A percentile compares a stretch with the other conserved stretches of the same genome.
Conservation (phyloP, 179 eudicot genomes). For the Carnegiea gigantea region DNA sequence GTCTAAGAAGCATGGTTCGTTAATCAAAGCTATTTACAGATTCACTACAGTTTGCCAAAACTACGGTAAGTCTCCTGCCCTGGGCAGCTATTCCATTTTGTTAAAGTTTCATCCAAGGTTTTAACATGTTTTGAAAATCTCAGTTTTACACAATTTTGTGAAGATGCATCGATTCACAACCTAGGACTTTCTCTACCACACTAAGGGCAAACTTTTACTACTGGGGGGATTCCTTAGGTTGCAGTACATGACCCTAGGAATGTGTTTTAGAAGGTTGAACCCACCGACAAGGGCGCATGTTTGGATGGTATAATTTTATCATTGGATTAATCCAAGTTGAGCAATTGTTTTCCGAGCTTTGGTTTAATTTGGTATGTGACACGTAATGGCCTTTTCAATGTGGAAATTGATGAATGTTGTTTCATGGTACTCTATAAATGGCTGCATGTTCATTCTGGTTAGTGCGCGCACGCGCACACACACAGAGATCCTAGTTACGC, state of each 20-base stretch:
- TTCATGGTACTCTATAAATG: no score
- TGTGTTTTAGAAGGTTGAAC: neutral
- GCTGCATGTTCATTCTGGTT: neutral
- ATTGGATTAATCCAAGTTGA: neutral
- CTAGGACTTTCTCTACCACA: neutral
- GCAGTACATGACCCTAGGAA: neutral
- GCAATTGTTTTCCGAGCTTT: neutral
- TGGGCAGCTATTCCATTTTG: neutral
- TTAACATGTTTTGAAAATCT: neutral
- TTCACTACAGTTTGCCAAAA: slow-evolving; percentile 81
- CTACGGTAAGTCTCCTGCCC: slow-evolving; percentile 54
- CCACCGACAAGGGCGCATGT: neutral
- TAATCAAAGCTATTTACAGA: slow-evolving; percentile 64
- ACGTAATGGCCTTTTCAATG: no score
- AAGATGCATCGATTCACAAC: neutral
- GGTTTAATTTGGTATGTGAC: neutral
- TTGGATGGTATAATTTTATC: neutral
- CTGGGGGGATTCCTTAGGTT: neutral
- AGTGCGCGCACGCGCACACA: no score
- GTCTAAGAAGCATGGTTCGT: slow-evolving; percentile 57
- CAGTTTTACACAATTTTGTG: neutral
- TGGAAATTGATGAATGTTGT: no score
- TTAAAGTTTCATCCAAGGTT: neutral
- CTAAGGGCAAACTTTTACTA: neutral
- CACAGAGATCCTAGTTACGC: no score